Conservation (phyloP, 2,329 filamentous ascomycete genomes). For the Aspergillus sp. region DNA sequence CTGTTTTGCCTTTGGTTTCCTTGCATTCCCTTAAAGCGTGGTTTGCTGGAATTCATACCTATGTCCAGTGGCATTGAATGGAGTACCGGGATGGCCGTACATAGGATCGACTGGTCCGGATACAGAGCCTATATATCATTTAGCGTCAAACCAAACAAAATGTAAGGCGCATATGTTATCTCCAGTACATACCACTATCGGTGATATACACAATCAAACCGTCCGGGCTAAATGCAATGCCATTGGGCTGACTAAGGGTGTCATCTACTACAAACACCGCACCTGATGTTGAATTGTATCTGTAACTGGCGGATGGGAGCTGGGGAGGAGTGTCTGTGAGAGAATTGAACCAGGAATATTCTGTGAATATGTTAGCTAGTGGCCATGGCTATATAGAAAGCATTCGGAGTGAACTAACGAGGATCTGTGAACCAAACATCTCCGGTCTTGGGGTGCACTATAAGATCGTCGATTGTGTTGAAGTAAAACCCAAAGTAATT, state of each 20-base stretch:
- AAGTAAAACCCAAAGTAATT: conserved; percentile 40
- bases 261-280: conserved; percentile 38
- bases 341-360: conserved; percentile 33
- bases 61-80: conserved; percentile 25
- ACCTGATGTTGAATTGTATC: conserved; percentile 39
- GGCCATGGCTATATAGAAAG: conserved; percentile 16
- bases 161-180: not conserved
- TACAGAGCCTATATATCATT: conserved; percentile 6
- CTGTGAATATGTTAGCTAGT: conserved; percentile 4
- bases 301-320: conserved; percentile 32
- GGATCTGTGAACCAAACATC: conserved; percentile 50
- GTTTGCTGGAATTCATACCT: conserved; percentile 5
- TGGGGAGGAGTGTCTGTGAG: conserved; percentile 33
- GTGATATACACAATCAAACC: conserved; percentile 41
- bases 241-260: conserved; percentile 40
- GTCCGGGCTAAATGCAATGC: conserved; percentile 42
- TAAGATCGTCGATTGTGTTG: conserved; percentile 13
- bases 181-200: conserved; percentile 28
- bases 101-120: conserved; percentile 16
- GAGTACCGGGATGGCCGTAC: conserved; percentile 17
- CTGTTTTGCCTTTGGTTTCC: too few relatives aligned
- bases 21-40: not conserved
- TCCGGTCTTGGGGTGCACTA: conserved; percentile 37
- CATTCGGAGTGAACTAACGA: conserved; percentile 19
- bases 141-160: not conserved